Base-by-base conservation (phyloP, 352 stramenopile species). In the Thalassiosira ordinaria region DNA sequence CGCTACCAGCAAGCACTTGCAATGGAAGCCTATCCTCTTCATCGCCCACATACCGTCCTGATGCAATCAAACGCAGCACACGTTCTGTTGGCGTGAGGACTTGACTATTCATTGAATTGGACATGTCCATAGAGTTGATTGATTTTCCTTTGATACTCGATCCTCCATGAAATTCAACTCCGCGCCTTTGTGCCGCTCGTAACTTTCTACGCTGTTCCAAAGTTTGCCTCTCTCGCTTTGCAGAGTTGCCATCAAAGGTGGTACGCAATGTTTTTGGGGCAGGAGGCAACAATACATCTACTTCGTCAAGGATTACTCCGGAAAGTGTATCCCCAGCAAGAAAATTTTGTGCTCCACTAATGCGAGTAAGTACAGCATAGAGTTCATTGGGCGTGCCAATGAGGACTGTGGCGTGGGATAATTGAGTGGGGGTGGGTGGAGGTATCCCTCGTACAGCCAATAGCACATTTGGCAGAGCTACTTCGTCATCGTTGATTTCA, bases 1-100 rank as follows among this genome's bases (percentile, higher is more conserved):
- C 82, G 77, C 82, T 89, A 29, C 82, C 82, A n/a, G 82, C 82
- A 18, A 87, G 51, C 14, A 89, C 20, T 46, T 87, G 82, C 33
- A 76, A 29, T 49, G 59, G 22, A 11, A 56, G 7, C 37, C 39
- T 72, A 18, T 71, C 49, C 2, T 59, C 55, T 41, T 70, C 61
- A 8, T 33, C 56, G 27, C 64, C 77, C 4, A 73, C 46, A 46
- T 78, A 70, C 47, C 78, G 24, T 16, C 16, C 52, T 1, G 67
- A 76, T n/a, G 78, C 78, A 27, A 89, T 75, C 0, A 87, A 53
- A 49, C 71, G 44, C 7, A 89, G 41, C 47, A 89, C 37, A 13
- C 63, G 60, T 65, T 89, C 82, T 0, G 82, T 87, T 2, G 74
- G 70, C 11, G 74, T 61, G 6, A 89, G 24, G 29, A 89, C 60